Percentiles rank a stretch among this genome's conserved stretches.
phyloP scores from a whole-genome alignment of 805 yeast genomes.

The Kuraishia hungarica region DNA sequence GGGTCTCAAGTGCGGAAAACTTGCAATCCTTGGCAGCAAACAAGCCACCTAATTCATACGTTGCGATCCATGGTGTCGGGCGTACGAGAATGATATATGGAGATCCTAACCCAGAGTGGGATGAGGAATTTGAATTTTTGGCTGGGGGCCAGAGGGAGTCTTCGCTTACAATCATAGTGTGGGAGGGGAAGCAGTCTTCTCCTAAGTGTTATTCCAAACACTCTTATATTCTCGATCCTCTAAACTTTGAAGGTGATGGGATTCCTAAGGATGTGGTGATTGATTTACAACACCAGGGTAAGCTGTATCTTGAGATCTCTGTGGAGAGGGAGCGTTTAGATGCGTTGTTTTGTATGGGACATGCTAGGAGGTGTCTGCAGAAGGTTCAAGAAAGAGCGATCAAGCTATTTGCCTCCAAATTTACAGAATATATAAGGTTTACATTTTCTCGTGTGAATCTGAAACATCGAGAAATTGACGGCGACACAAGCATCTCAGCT shows the following conservation, averaged over 20 bases:
- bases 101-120: slow-evolving; percentile 72
- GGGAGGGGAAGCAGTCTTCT: neutral
- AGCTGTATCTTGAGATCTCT: slow-evolving; percentile 55
- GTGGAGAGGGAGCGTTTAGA: slow-evolving; percentile 77
- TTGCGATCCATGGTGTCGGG: slow-evolving; percentile 4
- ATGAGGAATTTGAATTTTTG: slow-evolving; percentile 42
- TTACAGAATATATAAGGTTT: slow-evolving; percentile 46
- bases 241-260: slow-evolving; percentile 57
- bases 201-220: neutral
- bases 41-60: neutral
- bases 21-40: neutral
- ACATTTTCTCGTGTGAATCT: slow-evolving; percentile 33
- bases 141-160: slow-evolving; percentile 44
- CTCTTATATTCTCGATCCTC: slow-evolving; percentile 41
- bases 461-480: slow-evolving; percentile 34
- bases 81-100: slow-evolving; percentile 59
- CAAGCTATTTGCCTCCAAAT: slow-evolving; percentile 64
- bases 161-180: slow-evolving; percentile 35
- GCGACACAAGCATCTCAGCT: slow-evolving; percentile 63
- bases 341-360: slow-evolving; percentile 73
- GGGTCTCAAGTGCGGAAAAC: neutral
- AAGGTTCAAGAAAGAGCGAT: slow-evolving; percentile 62
- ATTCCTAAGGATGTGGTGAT: slow-evolving; percentile 50
- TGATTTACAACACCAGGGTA: slow-evolving; percentile 35
- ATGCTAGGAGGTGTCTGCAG: slow-evolving; percentile 56